Evolutionary conservation across 2,329 filamentous ascomycete genomes (phyloP).

Genomic region (Thelonectria discophora): DNA sequence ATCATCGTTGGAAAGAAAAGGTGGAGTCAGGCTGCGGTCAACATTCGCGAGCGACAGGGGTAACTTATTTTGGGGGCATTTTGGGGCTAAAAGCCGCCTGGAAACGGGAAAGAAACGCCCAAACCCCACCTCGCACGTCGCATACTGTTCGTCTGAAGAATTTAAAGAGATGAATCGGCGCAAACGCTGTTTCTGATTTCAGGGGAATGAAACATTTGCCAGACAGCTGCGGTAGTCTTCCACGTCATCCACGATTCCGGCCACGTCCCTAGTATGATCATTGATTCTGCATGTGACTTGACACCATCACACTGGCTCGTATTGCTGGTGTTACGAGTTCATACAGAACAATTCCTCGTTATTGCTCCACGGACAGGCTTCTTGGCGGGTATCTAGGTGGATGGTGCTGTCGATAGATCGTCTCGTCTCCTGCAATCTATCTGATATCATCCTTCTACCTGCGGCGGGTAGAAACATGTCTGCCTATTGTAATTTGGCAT

Average conservation of each 20-base stretch:
- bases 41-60: background rate
- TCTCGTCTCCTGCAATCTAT: constrained; percentile 9
- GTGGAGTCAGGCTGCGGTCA: background rate
- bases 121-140: constrained; percentile 12
- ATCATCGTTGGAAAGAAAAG: background rate
- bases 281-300: background rate
- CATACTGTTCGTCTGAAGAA: background rate
- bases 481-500: background rate
- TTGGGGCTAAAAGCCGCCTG: background rate
- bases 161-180: constrained; percentile 2
- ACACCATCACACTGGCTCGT: background rate
- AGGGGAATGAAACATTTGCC: background rate
- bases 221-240: background rate
- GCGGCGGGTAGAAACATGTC: constrained; percentile 7
- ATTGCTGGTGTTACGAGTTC: background rate
- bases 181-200: constrained; percentile 1
- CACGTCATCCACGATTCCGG: background rate
- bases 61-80: background rate
- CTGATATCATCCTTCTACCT: constrained; percentile 7
- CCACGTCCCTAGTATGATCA: background rate
- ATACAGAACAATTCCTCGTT: background rate
- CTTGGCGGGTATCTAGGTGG: constrained; percentile 22
- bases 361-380: constrained; percentile 1
- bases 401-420: constrained; percentile 8
- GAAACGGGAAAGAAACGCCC: background rate